Conservation (phyloP, 2,329 filamentous ascomycete species). For the Lachnellula subtilissima region DNA sequence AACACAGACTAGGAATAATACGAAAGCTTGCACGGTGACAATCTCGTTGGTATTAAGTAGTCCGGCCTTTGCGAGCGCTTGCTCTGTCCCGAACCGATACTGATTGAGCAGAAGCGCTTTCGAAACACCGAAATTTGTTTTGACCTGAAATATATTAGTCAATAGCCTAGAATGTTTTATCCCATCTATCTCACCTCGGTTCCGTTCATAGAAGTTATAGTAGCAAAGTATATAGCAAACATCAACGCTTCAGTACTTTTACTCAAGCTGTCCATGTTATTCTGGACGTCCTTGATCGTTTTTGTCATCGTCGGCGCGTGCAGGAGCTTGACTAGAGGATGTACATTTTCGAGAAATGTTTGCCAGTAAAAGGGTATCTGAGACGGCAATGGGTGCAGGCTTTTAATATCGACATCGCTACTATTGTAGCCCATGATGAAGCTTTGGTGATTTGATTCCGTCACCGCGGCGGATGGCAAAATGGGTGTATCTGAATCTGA, state of each 20-base stretch:
- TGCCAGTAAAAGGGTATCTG: constrained; percentile 66
- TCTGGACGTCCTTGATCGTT: constrained; percentile 55
- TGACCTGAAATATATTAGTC: constrained; percentile 23
- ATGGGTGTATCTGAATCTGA: constrained; percentile 25
- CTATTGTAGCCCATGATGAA: constrained; percentile 72
- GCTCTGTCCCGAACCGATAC: constrained; percentile 51
- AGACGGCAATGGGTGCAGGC: constrained; percentile 60
- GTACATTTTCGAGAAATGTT: constrained; percentile 67
- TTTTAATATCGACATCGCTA: constrained; percentile 59
- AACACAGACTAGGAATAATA: constrained; percentile 50
- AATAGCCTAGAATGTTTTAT: background rate
- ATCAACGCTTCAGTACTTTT: constrained; percentile 41
- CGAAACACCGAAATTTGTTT: constrained; percentile 37
- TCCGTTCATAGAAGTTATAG: constrained; percentile 38
- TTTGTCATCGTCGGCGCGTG: constrained; percentile 64
- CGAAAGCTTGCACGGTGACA: constrained; percentile 50
- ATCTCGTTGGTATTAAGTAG: constrained; percentile 51
- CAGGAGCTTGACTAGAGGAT: constrained; percentile 66
- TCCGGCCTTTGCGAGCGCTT: constrained; percentile 49
- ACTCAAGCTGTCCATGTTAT: constrained; percentile 52
- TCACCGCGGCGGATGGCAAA: constrained; percentile 42
- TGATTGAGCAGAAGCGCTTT: constrained; percentile 39
- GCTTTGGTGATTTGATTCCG: constrained; percentile 62
- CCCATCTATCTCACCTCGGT: constrained; percentile 25
- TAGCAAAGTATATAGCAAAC: constrained; percentile 53